Evolutionary conservation across 176 grass and related monocot genomes (phyloP).

Genomic region (Eremochloa ophiuroides): DNA sequence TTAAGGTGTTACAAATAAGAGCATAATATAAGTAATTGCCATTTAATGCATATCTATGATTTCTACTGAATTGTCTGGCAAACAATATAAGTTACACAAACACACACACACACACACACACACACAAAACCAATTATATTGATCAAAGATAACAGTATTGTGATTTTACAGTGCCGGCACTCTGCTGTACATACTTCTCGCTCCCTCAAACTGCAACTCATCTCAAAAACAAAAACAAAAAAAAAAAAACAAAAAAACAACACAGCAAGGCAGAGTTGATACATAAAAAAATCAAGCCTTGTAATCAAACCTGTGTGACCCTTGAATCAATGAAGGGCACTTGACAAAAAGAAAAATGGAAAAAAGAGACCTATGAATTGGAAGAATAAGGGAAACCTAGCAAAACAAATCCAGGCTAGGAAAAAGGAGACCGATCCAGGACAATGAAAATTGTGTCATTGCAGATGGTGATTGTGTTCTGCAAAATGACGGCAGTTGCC

Average conservation of each 20-base stretch:
- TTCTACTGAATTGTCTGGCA: neutral
- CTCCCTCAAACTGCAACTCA: slow-evolving; percentile 35
- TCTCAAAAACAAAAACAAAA: slow-evolving; percentile 30
- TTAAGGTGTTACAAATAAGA: neutral
- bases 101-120: no score
- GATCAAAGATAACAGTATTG: slow-evolving; percentile 24
- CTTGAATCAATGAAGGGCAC: slow-evolving; percentile 24
- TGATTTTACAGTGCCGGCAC: slow-evolving; percentile 29
- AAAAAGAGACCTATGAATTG: slow-evolving; percentile 34
- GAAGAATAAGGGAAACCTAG: slow-evolving; percentile 44
- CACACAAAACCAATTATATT: slow-evolving; percentile 37
- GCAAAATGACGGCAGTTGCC: slow-evolving; percentile 14
- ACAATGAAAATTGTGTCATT: slow-evolving; percentile 15
- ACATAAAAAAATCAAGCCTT: slow-evolving; percentile 51
- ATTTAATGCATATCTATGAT: neutral
- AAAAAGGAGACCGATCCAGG: neutral
- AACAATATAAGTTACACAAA: slow-evolving; percentile 20
- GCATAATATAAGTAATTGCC: neutral
- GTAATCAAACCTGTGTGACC: slow-evolving; percentile 44
- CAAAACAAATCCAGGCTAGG: slow-evolving; percentile 36
- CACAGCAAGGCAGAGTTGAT: slow-evolving; percentile 7
- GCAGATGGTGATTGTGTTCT: slow-evolving; percentile 23
- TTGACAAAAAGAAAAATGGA: slow-evolving; percentile 15
- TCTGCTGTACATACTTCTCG: slow-evolving; percentile 52
- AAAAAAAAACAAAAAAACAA: no score